Percentiles rank a stretch among this genome's conserved stretches.
Conservation (phyloP, 1,284 basidiomycete genomes). For the Puccinia polysora region DNA sequence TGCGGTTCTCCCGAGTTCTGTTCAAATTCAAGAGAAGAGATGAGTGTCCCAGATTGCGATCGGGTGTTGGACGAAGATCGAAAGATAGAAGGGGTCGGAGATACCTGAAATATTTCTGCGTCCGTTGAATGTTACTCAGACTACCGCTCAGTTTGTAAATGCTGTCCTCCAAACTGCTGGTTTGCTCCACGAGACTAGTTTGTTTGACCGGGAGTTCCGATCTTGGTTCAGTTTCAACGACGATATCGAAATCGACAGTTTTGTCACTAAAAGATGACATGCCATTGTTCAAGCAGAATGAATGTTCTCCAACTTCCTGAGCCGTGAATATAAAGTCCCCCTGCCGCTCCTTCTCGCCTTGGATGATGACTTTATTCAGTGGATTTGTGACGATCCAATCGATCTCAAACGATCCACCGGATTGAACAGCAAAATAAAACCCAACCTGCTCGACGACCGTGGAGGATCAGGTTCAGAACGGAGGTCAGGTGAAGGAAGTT, state of each 20-base stretch:
- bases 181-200: constrained; percentile 71
- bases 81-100: background rate
- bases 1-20: constrained; percentile 68
- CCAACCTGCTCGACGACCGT: constrained; percentile 49
- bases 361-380: constrained; percentile 74
- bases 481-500: too few species aligned
- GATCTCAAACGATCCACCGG: constrained; percentile 93
- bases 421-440: constrained; percentile 72
- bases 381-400: constrained; percentile 92
- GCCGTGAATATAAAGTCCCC: constrained; percentile 97
- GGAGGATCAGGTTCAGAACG: background rate
- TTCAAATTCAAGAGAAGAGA: constrained; percentile 60
- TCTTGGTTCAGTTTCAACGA: constrained; percentile 91
- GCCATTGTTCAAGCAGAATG: constrained; percentile 98
- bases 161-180: constrained; percentile 83
- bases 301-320: constrained; percentile 87
- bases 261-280: constrained; percentile 85
- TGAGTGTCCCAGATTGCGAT: too few species aligned
- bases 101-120: constrained; percentile 67
- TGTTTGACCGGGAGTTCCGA: constrained; percentile 72
- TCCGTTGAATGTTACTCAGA: constrained; percentile 77
- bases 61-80: constrained; percentile 52
- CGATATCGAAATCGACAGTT: constrained; percentile 82
- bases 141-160: constrained; percentile 80
- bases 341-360: constrained; percentile 80